Evolutionary conservation across 1,284 basidiomycete genomes (phyloP).

Genomic region (Ganoderma lucidum): DNA sequence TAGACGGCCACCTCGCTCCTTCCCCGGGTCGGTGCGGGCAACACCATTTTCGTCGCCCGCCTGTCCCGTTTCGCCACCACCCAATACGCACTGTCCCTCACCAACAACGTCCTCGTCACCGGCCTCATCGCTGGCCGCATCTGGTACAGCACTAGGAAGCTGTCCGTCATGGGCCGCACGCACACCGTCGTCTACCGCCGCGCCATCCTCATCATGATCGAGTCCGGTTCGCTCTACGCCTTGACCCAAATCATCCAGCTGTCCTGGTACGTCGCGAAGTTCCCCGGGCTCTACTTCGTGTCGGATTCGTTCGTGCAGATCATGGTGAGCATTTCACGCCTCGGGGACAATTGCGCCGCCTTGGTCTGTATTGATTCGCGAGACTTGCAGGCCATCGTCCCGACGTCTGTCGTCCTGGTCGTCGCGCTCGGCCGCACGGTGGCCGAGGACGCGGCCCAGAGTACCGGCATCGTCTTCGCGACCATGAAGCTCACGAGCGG

Average conservation of each 20-base stretch:
- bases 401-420: background rate
- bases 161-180: background rate
- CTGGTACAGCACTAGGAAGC: constrained; percentile 4
- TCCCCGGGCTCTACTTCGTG: constrained; percentile 8
- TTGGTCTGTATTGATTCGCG: background rate
- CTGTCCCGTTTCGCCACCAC: background rate
- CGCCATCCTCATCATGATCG: constrained; percentile 16
- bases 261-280: constrained; percentile 8
- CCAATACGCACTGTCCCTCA: background rate
- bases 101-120: constrained; percentile 7
- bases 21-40: background rate
- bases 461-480: background rate
- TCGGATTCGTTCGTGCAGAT: constrained; percentile 9
- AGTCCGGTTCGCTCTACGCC: constrained; percentile 17
- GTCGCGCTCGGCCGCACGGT: background rate
- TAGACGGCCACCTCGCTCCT: constrained; percentile 3
- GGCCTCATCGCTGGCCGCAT: constrained; percentile 13
- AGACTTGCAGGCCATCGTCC: background rate
- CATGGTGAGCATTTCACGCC: background rate
- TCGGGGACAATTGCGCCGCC: background rate
- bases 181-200: constrained; percentile 7
- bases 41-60: constrained; percentile 3
- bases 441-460: background rate
- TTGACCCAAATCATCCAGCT: constrained; percentile 17
- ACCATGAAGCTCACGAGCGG: background rate